Evolutionary conservation across 352 stramenopile genomes (phyloP), one percentile per base, ranked within the genome.

Genomic region (Poterioochromonas sp.): DNA sequence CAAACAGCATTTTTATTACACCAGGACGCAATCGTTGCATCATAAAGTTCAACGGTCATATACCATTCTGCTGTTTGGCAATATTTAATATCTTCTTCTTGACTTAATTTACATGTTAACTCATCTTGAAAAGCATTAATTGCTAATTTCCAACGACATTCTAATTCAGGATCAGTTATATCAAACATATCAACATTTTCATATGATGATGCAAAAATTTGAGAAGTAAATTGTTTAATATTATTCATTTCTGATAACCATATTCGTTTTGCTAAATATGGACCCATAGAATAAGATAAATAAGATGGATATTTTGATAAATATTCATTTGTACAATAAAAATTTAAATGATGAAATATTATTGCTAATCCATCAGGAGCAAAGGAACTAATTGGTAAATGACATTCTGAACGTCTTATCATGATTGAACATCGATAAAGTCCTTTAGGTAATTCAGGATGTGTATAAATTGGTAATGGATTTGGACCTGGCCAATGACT

Each of bases 1-100:
- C 69, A 18, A 44, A 78, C 29, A 18, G 12, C 2, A 68, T 78
- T 78, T 18, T 29, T 18, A 37, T 63, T 68, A 39, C 71, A 78
- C 71, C 71, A 78, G 15, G n/a, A 39, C 5, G 20, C 41, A 15
- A 78, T 65, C 15, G 32, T 40, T n/a, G 47, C 15, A 26, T 78
- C 49, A 32, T n/a, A 47, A 5, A 69, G 47, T 34, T 69, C n/a
- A 0, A 78, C 11, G 3, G 22, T 20, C 22, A 78, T 26, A 12
- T 74, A 35, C 34, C 39, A 39, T n/a, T n/a, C n/a, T n/a, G n/a
- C n/a, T n/a, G n/a, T n/a, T n/a, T n/a, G n/a, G 11, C 22, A 11
- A 22, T 53, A 22, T 53, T 53, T 53, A 20, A 53, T 11, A 22
- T 53, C 22, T 53, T n/a, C n/a, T n/a, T n/a, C n/a, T 8, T 69